Conservation (phyloP, 169 alveolate species). For the Toxoplasma gondii region DNA sequence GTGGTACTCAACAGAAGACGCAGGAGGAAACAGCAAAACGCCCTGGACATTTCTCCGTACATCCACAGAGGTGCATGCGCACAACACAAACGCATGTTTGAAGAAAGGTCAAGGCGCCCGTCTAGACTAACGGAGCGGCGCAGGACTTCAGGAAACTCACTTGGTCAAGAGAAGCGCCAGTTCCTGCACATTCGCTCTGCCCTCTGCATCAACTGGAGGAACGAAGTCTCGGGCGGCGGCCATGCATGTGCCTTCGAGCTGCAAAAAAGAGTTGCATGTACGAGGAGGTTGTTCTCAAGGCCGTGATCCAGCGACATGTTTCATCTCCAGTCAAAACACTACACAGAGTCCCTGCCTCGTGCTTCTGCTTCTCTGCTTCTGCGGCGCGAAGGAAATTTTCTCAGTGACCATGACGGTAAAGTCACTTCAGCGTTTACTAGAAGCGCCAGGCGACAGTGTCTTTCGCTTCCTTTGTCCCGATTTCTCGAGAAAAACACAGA, state of each 20-base stretch:
- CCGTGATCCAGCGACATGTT: neutral
- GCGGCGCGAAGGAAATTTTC: too few species aligned
- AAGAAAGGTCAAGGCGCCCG: too few species aligned
- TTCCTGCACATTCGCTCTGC: neutral
- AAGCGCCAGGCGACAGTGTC: neutral
- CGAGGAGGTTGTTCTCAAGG: neutral
- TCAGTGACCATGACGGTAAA: too few species aligned
- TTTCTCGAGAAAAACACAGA: neutral
- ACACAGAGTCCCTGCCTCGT: too few species aligned
- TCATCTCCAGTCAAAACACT: neutral
- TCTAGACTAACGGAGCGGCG: too few species aligned
- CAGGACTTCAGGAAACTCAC: neutral
- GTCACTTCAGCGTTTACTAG: too few species aligned
- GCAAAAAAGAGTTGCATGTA: neutral
- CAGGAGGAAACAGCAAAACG: too few species aligned
- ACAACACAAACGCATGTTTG: too few species aligned
- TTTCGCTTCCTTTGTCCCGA: neutral
- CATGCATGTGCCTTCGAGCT: neutral
- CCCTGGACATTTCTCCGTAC: too few species aligned
- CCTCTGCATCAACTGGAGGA: neutral
- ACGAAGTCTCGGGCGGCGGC: neutral
- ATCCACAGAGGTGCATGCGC: too few species aligned
- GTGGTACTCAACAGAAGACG: too few species aligned
- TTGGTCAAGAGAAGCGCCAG: constrained; percentile 20
- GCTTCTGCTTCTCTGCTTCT: too few species aligned